A percentile compares a stretch with the other conserved stretches of the same genome.
phyloP scores from a whole-genome alignment of 192 early-diverging fungal genomes.

The Coemansia sp. region DNA sequence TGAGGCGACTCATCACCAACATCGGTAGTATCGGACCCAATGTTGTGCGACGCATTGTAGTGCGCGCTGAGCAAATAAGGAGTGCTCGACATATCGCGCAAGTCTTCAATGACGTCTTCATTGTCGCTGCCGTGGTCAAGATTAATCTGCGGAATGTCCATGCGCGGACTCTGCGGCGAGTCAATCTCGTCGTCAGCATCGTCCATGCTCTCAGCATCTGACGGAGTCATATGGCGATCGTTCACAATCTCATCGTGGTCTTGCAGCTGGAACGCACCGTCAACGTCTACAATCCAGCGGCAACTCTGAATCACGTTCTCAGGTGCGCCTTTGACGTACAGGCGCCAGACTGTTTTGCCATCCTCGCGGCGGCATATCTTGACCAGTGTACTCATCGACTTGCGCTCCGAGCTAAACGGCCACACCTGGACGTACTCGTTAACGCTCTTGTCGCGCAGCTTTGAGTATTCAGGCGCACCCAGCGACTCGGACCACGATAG shows the following conservation, averaged over 20 bases:
- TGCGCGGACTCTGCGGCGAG: constrained; percentile 10
- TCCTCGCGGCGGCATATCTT: constrained; percentile 56
- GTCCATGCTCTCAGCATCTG: constrained; percentile 8
- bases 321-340: constrained; percentile 94
- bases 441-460: constrained; percentile 62
- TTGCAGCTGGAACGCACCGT: constrained; percentile 53
- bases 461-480: constrained; percentile 62
- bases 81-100: constrained; percentile 2
- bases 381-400: constrained; percentile 89
- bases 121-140: constrained; percentile 51
- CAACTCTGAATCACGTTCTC: constrained; percentile 78
- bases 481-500: constrained; percentile 72
- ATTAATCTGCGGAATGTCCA: constrained; percentile 51
- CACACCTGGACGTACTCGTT: constrained; percentile 68
- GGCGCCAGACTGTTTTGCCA: constrained; percentile 60
- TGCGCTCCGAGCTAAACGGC: constrained; percentile 91
- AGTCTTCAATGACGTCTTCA: constrained; percentile 10
- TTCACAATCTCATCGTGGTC: constrained; percentile 49
- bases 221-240: not conserved
- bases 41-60: constrained; percentile 37
- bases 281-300: constrained; percentile 58
- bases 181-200: constrained; percentile 14
- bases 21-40: constrained; percentile 50
- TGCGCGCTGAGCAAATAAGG: constrained; percentile 49
- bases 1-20: constrained; percentile 31